phyloP scores from a whole-genome alignment of 495 filamentous ascomycete species.

The Hyaloscypha bicolor region DNA sequence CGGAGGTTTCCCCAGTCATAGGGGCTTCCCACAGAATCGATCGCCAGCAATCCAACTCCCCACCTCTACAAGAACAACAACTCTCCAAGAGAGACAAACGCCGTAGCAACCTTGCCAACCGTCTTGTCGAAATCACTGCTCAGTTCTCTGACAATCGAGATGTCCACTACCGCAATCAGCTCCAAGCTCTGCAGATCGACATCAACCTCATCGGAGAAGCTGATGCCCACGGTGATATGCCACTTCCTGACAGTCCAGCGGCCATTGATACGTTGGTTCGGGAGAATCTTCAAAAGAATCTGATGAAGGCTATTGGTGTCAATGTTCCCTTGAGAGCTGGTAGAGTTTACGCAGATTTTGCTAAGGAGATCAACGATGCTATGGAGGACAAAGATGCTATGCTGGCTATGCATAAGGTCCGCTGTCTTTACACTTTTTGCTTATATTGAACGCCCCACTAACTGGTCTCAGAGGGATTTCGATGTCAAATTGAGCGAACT shows the following conservation, averaged over 20 bases:
- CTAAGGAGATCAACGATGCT: constrained; percentile 79
- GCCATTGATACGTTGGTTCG: constrained; percentile 68
- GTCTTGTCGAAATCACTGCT: constrained; percentile 69
- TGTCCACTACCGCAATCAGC: constrained; percentile 81
- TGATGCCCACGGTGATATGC: constrained; percentile 71
- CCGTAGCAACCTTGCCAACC: constrained; percentile 75
- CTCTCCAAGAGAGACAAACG: constrained; percentile 89
- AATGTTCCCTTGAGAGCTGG: constrained; percentile 67
- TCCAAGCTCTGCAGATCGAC: constrained; percentile 86
- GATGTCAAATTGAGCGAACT: constrained; percentile 56
- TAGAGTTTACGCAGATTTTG: constrained; percentile 76
- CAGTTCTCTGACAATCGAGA: constrained; percentile 82
- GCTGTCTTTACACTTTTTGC: constrained; percentile 35
- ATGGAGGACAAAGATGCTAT: constrained; percentile 82
- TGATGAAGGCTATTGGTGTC: constrained; percentile 51
- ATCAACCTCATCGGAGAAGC: constrained; percentile 83
- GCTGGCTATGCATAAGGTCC: constrained; percentile 74
- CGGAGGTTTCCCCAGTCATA: constrained; percentile 25
- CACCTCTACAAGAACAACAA: constrained; percentile 38
- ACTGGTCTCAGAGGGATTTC: constrained; percentile 48
- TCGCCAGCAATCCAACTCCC: constrained; percentile 28
- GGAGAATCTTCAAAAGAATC: constrained; percentile 22
- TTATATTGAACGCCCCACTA: constrained; percentile 15
- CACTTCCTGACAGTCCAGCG: constrained; percentile 70
- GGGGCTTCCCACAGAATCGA: constrained; percentile 19